Evolutionary conservation across 163 green algal genomes (phyloP), one percentile per base, ranked within the genome.

Genomic region (Scenedesmus sp.): DNA sequence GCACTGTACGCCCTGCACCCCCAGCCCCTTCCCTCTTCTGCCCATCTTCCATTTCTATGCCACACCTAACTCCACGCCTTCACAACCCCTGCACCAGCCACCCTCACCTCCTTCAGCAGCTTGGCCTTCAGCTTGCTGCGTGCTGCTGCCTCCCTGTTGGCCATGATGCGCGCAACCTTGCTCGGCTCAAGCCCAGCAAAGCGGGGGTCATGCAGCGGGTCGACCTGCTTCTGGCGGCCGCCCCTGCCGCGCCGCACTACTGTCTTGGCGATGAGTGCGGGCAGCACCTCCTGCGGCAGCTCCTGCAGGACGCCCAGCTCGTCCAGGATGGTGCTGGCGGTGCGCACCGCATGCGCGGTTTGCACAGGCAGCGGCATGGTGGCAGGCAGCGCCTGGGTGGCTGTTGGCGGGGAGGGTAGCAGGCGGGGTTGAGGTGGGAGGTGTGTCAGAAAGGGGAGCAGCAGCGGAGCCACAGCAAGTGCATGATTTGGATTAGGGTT

Each of bases 101-200:
- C 70, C 70, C 70, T 79, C 23, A 79, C 70, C 70, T 79, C 70
- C 5, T 79, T 79, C 4, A 79, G 70, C 70, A 79, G 70, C 70
- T 79, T 79, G 23, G 70, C 70, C 70, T 79, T 79, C 23, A 79
- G 23, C 23, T 79, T 79, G 70, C 70, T 79, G 70, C 70, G 70
- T 13, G 70, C 70, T 4, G 70, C 70, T 18, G 70, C 70, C 70
- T 79, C 70, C 70, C 70, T 79, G 70, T 79, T 79, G 70, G 70
- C 70, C 70, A 79, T 79, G 70, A 79, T 79, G 70, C 70, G 70
- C 20, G 70, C 70, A 52, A 79, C 70, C 70, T 79, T 79, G 70
- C 23, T 13, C 3, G 70, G 70, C 70, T 79, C 70, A 5, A 79
- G 70, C 23, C 70, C 70, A 79, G 70, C 70, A 79, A 79, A 79